phyloP scores from a whole-genome alignment of 495 filamentous ascomycete genomes.

The Extremus antarcticus region DNA sequence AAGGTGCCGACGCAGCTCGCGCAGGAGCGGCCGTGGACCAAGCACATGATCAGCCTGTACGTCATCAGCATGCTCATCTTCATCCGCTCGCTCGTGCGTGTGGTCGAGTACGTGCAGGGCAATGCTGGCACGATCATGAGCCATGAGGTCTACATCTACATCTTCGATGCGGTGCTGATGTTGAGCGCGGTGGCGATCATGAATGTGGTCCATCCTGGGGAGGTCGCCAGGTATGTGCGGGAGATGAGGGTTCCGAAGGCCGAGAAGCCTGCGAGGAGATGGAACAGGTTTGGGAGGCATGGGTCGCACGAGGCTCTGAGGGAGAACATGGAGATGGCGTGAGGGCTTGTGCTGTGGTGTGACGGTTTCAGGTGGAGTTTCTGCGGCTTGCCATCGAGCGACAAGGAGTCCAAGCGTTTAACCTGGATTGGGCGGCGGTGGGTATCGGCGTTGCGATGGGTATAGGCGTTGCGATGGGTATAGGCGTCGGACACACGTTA shows the following conservation, averaged over 20 bases:
- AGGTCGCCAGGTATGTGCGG: conserved; percentile 6
- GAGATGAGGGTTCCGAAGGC: background rate
- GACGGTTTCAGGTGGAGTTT: too few species aligned
- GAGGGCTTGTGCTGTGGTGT: too few species aligned
- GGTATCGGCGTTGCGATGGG: too few species aligned
- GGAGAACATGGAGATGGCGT: background rate
- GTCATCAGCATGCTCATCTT: conserved; percentile 31
- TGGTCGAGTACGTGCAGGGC: conserved; percentile 32
- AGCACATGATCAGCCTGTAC: conserved; percentile 34
- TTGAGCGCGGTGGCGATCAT: conserved; percentile 4
- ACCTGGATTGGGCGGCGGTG: too few species aligned
- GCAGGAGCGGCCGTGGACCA: conserved; percentile 16
- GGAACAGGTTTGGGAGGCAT: background rate
- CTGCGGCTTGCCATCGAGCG: too few species aligned
- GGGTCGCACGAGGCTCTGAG: background rate
- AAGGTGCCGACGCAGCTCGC: conserved; percentile 6
- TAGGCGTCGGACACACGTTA: too few species aligned
- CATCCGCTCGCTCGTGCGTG: conserved; percentile 34
- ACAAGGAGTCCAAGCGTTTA: too few species aligned
- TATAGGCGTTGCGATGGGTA: too few species aligned
- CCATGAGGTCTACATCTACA: conserved; percentile 17
- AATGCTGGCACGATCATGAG: conserved; percentile 16
- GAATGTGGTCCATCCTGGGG: conserved; percentile 12
- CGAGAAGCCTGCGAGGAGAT: too few species aligned
- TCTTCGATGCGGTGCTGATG: conserved; percentile 16